Percentiles rank a stretch among this genome's conserved stretches.
Evolutionary conservation across 108 stramenopile species (phyloP).

Genomic region (Cyclotella choctawhatcheeana): DNA sequence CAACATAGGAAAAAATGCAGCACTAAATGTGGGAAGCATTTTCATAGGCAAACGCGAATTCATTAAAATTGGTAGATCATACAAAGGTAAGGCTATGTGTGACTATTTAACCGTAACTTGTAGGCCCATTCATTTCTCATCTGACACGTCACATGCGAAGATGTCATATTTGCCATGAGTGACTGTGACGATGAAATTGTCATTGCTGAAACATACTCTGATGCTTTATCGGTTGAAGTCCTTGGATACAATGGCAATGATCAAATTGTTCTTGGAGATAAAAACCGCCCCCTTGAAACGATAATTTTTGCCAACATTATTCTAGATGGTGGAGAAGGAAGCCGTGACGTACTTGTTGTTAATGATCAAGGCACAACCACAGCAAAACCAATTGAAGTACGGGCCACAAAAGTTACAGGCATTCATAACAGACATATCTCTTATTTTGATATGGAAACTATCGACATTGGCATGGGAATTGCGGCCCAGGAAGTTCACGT

Average conservation of each 20-base stretch:
- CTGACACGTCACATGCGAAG: background rate
- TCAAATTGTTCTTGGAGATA: background rate
- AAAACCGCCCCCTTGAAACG: background rate
- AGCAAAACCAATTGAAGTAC: background rate
- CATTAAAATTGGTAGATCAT: background rate
- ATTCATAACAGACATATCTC: background rate
- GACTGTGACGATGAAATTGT: background rate
- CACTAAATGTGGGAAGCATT: slow-evolving; percentile 19
- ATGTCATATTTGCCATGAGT: slow-evolving; percentile 2
- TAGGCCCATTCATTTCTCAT: too few species aligned
- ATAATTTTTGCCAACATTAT: background rate
- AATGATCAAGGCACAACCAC: background rate
- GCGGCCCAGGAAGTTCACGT: background rate
- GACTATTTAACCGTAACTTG: too few species aligned
- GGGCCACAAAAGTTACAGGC: background rate
- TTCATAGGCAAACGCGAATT: background rate
- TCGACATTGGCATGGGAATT: background rate
- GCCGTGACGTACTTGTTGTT: background rate
- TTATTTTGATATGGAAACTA: background rate
- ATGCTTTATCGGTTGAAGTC: slow-evolving; percentile 2
- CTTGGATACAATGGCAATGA: background rate
- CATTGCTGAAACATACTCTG: background rate
- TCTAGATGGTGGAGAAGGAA: slow-evolving; percentile 6
- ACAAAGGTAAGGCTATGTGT: too few species aligned
- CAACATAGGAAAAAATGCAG: slow-evolving; percentile 7